These are phyloP conservation scores for Ogataea methanolica DNA, from an alignment of 805 yeast species.

Conservation along the genomic window DNA sequence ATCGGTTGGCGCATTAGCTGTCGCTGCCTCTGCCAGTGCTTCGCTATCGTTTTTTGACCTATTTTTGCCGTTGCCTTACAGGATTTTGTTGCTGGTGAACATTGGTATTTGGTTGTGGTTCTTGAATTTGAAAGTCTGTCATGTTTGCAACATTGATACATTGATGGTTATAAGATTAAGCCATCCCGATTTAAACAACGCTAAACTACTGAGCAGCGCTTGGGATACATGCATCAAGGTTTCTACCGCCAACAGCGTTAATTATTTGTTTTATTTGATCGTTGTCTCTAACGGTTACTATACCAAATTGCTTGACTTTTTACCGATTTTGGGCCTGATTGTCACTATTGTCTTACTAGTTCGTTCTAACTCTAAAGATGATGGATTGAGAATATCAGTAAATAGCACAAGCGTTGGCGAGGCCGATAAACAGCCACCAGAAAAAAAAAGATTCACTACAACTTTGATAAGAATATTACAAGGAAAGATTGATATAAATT, in stretches of 20 bases:
- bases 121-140: constrained; percentile 36
- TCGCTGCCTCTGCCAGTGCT: background rate
- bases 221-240: constrained; percentile 16
- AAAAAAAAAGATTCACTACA: constrained; percentile 42
- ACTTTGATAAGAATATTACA: constrained; percentile 48
- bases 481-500: constrained; percentile 56
- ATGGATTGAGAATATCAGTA: no score
- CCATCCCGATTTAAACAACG: constrained; percentile 18
- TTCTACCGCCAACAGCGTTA: constrained; percentile 21
- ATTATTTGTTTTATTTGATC: constrained; percentile 27
- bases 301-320: constrained; percentile 26
- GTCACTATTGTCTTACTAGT: constrained; percentile 32
- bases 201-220: constrained; percentile 13
- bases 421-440: constrained; percentile 14
- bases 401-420: constrained; percentile 18
- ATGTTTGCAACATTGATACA: constrained; percentile 39
- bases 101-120: constrained; percentile 54
- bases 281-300: constrained; percentile 20
- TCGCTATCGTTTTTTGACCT: constrained; percentile 23
- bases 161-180: constrained; percentile 34
- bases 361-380: constrained; percentile 8
- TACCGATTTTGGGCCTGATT: constrained; percentile 36
- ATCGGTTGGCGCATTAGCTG: background rate
- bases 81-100: constrained; percentile 45
- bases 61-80: constrained; percentile 43